These are phyloP conservation scores for Penicillium psychrosexuale DNA, from an alignment of 2,329 filamentous ascomycete genomes.

Conservation along the genomic window DNA sequence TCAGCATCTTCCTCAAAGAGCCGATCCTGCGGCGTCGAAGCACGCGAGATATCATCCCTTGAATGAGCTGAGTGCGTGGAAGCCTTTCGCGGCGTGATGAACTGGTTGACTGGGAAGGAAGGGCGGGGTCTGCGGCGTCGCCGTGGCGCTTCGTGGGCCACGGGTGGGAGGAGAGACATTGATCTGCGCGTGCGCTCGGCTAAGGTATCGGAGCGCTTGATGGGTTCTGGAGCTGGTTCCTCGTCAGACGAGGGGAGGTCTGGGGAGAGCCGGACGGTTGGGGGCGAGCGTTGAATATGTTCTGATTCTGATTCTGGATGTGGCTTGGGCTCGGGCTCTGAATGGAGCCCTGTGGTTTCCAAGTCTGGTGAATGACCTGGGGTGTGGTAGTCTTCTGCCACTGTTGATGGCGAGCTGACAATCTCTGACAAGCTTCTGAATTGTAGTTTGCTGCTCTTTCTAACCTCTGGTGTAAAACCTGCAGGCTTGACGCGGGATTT, in stretches of 20 bases:
- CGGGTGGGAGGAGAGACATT: constrained; percentile 62
- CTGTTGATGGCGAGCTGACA: background rate
- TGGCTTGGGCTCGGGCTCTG: background rate
- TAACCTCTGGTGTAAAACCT: background rate
- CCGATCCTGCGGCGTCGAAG: constrained; percentile 60
- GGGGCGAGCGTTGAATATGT: constrained; percentile 4
- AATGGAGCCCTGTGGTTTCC: background rate
- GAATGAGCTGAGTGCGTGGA: constrained; percentile 12
- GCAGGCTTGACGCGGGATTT: constrained; percentile 6
- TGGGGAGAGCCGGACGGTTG: constrained; percentile 13
- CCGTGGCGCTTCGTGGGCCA: constrained; percentile 21
- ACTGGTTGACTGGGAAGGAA: constrained; percentile 55
- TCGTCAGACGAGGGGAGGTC: constrained; percentile 4
- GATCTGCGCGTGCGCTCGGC: constrained; percentile 78
- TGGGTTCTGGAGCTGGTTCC: constrained; percentile 15
- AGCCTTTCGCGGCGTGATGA: constrained; percentile 50
- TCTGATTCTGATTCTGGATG: constrained; percentile 3
- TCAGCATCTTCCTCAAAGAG: constrained; percentile 70
- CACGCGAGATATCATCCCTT: constrained; percentile 25
- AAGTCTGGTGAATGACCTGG: background rate
- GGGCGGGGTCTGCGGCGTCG: constrained; percentile 27
- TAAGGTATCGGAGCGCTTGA: constrained; percentile 47
- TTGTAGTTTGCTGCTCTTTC: background rate
- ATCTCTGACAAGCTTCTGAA: background rate
- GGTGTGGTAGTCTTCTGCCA: background rate